phyloP scores from a whole-genome alignment of 23 red algal genomes.

The Rhodosorus marinus region DNA sequence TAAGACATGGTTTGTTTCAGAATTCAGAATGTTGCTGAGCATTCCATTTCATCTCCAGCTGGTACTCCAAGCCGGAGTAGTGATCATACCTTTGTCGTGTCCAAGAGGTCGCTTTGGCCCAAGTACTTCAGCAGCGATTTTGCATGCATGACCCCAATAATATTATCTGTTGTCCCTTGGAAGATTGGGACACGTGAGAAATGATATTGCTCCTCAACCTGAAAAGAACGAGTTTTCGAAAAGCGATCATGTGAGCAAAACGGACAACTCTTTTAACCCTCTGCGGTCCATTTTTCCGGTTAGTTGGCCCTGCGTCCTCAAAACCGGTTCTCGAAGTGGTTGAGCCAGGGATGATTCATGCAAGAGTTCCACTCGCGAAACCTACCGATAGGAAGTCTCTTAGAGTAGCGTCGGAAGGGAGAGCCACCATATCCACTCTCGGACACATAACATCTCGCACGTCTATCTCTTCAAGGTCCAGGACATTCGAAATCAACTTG shows the following conservation, averaged over 20 bases:
- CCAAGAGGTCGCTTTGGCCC: conserved; percentile 22
- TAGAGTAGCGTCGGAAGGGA: conserved; percentile 21
- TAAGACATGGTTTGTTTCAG: too few relatives aligned
- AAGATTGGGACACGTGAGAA: conserved; percentile 40
- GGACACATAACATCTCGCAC: conserved; percentile 90
- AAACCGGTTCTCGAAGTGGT: too few relatives aligned
- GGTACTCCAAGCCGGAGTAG: too few relatives aligned
- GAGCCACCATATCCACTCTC: conserved; percentile 71
- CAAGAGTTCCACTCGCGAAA: too few relatives aligned
- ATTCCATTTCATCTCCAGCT: too few relatives aligned
- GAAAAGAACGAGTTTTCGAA: too few relatives aligned
- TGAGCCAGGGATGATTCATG: not conserved
- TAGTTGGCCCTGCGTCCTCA: too few relatives aligned
- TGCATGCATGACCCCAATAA: conserved; percentile 20
- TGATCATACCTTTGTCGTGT: conserved; percentile 18
- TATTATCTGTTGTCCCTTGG: conserved; percentile 13
- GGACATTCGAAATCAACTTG: conserved; percentile 80
- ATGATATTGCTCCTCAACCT: conserved; percentile 47
- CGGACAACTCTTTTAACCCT: too few relatives aligned
- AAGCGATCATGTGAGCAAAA: too few relatives aligned
- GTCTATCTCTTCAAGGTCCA: conserved; percentile 87
- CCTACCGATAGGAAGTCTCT: too few relatives aligned
- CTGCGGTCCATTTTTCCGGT: too few relatives aligned
- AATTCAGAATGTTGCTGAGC: too few relatives aligned
- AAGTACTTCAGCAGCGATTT: conserved; percentile 55